Evolutionary conservation across 169 alveolate genomes (phyloP).

Genomic region (Plasmodium adleri): DNA sequence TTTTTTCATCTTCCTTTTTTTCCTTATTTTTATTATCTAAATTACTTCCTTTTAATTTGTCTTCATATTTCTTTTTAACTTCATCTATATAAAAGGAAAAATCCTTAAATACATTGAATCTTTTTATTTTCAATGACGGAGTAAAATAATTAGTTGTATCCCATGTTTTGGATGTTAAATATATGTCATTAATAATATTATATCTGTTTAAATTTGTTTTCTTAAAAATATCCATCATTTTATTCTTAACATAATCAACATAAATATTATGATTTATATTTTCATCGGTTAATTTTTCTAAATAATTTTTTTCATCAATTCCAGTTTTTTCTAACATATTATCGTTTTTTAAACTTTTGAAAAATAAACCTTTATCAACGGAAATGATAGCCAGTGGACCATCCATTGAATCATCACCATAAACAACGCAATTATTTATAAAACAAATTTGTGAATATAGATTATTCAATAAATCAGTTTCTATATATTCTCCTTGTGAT

Average conservation of each 20-base stretch:
- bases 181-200: constrained; percentile 22
- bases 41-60: no score
- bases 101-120: constrained; percentile 41
- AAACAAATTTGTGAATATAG: constrained; percentile 17
- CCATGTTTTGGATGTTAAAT: constrained; percentile 23
- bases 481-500: constrained; percentile 96
- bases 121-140: constrained; percentile 24
- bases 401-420: constrained; percentile 65
- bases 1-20: no score
- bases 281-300: neutral
- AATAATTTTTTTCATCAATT: neutral
- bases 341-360: constrained; percentile 7
- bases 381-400: constrained; percentile 39
- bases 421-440: constrained; percentile 38
- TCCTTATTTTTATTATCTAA: no score
- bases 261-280: neutral
- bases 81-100: constrained; percentile 14
- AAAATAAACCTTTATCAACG: constrained; percentile 11
- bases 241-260: constrained; percentile 24
- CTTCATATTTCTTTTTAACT: neutral
- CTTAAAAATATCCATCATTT: constrained; percentile 22
- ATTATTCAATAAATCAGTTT: constrained; percentile 45
- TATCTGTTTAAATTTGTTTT: constrained; percentile 24
- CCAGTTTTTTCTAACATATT: neutral
- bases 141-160: constrained; percentile 45